A percentile compares a stretch with the other conserved stretches of the same genome.
Evolutionary conservation across 495 filamentous ascomycete genomes (phyloP).

Genomic region (Neurospora sp.): DNA sequence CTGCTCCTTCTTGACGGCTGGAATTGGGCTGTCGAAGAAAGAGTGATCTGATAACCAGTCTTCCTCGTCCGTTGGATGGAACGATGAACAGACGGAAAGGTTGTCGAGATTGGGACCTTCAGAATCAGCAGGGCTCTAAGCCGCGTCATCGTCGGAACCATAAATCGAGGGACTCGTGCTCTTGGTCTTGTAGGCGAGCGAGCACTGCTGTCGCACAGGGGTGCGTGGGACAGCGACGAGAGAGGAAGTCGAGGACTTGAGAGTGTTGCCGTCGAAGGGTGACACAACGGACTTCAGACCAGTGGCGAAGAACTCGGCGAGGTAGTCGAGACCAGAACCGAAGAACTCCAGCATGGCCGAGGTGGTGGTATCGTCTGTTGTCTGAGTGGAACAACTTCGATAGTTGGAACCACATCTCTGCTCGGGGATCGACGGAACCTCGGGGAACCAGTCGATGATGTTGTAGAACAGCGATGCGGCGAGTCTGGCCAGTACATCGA

Average conservation of each 20-base stretch:
- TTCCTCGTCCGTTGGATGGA: not conserved
- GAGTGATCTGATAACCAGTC: not conserved
- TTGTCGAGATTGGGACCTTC: not conserved
- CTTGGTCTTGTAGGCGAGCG: not conserved
- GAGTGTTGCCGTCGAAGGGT: not conserved
- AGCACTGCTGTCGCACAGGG: not conserved
- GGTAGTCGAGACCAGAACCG: not conserved
- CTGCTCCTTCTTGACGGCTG: not conserved
- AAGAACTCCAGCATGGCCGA: not conserved
- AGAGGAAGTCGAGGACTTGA: not conserved
- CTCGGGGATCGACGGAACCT: not conserved
- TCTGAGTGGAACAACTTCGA: not conserved
- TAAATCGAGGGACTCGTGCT: not conserved
- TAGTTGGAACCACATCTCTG: not conserved
- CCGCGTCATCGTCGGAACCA: not conserved
- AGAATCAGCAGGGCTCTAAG: not conserved
- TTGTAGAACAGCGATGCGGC: not conserved
- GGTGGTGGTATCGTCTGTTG: not conserved
- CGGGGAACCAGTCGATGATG: not conserved
- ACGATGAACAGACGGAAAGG: not conserved
- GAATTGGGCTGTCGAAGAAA: not conserved
- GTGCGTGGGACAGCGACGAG: not conserved
- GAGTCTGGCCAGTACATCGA: not conserved
- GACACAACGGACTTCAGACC: not conserved
- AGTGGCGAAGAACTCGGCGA: not conserved